These are phyloP conservation scores for Pseudopyricularia cyperi DNA, from an alignment of 2,329 filamentous ascomycete genomes.

Conservation along the genomic window DNA sequence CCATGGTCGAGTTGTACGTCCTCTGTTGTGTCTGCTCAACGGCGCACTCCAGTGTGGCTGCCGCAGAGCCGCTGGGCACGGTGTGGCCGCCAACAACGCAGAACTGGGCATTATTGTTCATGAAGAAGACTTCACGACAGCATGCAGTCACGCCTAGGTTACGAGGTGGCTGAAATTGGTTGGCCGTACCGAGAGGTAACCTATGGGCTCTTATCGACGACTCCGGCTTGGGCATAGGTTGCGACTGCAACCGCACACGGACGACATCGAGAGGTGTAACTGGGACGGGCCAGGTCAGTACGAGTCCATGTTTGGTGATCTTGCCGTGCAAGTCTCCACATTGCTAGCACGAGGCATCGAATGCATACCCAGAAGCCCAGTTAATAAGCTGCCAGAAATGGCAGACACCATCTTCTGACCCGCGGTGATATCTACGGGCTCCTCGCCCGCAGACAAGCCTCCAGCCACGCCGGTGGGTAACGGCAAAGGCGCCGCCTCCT, in stretches of 20 bases:
- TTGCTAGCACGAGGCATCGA: not conserved
- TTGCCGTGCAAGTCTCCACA: no score
- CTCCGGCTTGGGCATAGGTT: conserved; percentile 29
- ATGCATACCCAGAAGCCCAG: conserved; percentile 76
- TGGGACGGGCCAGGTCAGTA: conserved; percentile 20
- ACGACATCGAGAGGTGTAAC: conserved; percentile 96
- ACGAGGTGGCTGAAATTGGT: conserved; percentile 52
- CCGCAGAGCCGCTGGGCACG: conserved; percentile 19
- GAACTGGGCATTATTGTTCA: conserved; percentile 69
- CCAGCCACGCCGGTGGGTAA: not conserved
- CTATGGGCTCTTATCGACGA: not conserved
- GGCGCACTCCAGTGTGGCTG: conserved; percentile 54
- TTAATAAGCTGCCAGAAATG: conserved; percentile 78
- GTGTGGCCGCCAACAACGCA: conserved; percentile 54
- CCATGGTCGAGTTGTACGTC: conserved; percentile 80
- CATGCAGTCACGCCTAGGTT: conserved; percentile 88
- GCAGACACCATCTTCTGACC: conserved; percentile 92
- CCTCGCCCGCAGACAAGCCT: conserved; percentile 20
- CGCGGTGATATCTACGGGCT: conserved; percentile 58
- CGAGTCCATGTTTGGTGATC: no score
- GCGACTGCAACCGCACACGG: conserved; percentile 84
- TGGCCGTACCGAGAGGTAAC: conserved; percentile 25
- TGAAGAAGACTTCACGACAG: conserved; percentile 94
- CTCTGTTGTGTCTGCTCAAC: conserved; percentile 76
- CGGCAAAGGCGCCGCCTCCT: conserved; percentile 4